Conservation (phyloP, 805 yeast species). For the Metschnikowia amazonensis region DNA sequence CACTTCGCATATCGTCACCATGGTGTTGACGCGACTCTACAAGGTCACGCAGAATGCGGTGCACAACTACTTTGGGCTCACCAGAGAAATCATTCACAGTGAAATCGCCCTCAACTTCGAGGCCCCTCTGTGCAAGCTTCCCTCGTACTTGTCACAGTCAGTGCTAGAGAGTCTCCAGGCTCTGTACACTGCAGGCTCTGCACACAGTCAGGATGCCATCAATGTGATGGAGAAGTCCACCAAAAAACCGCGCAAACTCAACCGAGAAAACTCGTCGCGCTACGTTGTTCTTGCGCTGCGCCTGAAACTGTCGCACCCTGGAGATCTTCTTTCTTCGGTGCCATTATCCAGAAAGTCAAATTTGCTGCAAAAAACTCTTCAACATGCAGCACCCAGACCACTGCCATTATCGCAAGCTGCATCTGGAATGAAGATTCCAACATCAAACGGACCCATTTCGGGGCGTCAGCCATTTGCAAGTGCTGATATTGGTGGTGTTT, state of each 20-base stretch:
- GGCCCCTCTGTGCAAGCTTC: conserved; percentile 37
- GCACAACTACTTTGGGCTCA: conserved; percentile 79
- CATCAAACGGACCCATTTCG: neutral
- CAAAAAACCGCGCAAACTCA: conserved; percentile 12
- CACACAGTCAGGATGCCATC: conserved; percentile 1
- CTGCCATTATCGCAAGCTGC: neutral
- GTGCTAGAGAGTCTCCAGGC: conserved; percentile 37
- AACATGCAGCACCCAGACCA: neutral
- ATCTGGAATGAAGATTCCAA: neutral
- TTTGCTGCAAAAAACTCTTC: conserved; percentile 19
- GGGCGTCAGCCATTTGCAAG: neutral
- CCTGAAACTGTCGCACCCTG: conserved; percentile 63
- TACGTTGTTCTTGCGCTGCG: conserved; percentile 49
- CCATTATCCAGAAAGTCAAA: conserved; percentile 53
- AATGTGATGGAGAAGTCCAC: conserved; percentile 15
- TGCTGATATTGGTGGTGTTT: neutral
- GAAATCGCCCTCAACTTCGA: conserved; percentile 60
- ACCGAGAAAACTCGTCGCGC: conserved; percentile 26
- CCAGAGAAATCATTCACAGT: conserved; percentile 73
- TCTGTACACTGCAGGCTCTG: neutral
- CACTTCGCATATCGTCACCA: conserved; percentile 90
- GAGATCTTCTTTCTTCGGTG: conserved; percentile 78
- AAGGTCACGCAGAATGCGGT: conserved; percentile 91
- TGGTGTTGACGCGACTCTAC: conserved; percentile 80
- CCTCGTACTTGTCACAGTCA: conserved; percentile 59